These are phyloP conservation scores for Takashimella koratensis DNA, from an alignment of 1,284 basidiomycete genomes.

Conservation along the genomic window DNA sequence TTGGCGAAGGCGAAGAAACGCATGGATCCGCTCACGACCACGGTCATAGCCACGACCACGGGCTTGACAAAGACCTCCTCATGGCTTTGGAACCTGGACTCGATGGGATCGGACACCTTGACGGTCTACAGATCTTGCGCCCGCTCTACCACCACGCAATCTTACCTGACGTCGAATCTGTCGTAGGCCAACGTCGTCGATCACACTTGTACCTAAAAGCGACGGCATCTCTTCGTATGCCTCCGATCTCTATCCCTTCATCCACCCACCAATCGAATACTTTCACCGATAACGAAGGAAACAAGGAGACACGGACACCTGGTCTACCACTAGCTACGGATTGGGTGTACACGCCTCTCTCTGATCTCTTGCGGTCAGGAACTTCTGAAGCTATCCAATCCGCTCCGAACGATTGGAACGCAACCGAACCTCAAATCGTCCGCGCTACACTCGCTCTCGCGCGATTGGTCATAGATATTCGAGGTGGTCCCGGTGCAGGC, in stretches of 20 bases:
- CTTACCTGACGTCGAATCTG: constrained; percentile 35
- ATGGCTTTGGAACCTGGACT: too few relatives aligned
- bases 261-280: too few relatives aligned
- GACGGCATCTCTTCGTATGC: constrained; percentile 46
- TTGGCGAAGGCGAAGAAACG: too few relatives aligned
- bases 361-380: constrained; percentile 77
- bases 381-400: constrained; percentile 66
- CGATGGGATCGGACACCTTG: constrained; percentile 25
- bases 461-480: too few relatives aligned
- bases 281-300: too few relatives aligned
- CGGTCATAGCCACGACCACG: constrained; percentile 4
- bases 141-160: constrained; percentile 49
- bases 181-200: constrained; percentile 42
- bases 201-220: constrained; percentile 47
- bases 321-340: constrained; percentile 66
- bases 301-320: constrained; percentile 11
- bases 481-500: too few relatives aligned
- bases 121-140: constrained; percentile 44
- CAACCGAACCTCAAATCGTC: constrained; percentile 73
- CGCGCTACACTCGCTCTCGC: constrained; percentile 62
- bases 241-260: not conserved
- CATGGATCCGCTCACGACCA: too few relatives aligned
- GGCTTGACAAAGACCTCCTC: not conserved
- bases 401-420: constrained; percentile 70
- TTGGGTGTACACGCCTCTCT: constrained; percentile 70